Base-by-base conservation (phyloP, 768 basidiomycete genomes). In the Cytidiella melzeri region DNA sequence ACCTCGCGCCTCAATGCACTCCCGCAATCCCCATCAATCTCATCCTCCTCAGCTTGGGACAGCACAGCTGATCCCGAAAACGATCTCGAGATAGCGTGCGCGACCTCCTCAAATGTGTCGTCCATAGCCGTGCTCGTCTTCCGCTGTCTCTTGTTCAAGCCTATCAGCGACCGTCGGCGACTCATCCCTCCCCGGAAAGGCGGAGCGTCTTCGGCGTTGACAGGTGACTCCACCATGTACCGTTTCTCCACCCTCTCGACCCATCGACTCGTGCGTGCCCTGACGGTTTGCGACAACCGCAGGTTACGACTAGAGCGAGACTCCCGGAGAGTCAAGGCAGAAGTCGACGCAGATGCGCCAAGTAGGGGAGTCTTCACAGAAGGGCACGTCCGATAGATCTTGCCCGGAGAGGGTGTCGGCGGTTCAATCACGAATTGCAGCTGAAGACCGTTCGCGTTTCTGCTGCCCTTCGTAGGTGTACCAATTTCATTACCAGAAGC, bases 191-290 rank as follows among this genome's bases (percentile, higher is more conserved):
- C 45, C 2, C 21, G 25, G 19, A 25, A 38, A 2, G 47, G 39
- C 25, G 41, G 34, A 7, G 47, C 27, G 12, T 41, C 41, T 13
- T 20, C 28, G 15, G 46, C 6, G 9, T 39, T 18, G 2, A 40
- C 34, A 11, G 47, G 47, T 18, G 47, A 48, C 13, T 25, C n/a
- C n/a, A 47, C 46, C 37, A 41, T 37, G 50, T 81, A 78, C 41
- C 82, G 72, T 20, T 76, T 76, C 55, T 79, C 76, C 28, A 72
- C 72, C 80, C 79, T 75, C 56, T 79, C 76, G 30, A 72, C 73
- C 81, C 79, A 84, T 23, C 73, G 75, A 42, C 66, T 66, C 38
- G 83, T 84, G 34, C 83, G 75, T 59, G 75, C 71, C 19, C 76
- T 76, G 20, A 84, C 66, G 13, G 79, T 83, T 50, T 73, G 66